phyloP scores from a whole-genome alignment of 140 eudicot species.

The Ambrosia hybrid region DNA sequence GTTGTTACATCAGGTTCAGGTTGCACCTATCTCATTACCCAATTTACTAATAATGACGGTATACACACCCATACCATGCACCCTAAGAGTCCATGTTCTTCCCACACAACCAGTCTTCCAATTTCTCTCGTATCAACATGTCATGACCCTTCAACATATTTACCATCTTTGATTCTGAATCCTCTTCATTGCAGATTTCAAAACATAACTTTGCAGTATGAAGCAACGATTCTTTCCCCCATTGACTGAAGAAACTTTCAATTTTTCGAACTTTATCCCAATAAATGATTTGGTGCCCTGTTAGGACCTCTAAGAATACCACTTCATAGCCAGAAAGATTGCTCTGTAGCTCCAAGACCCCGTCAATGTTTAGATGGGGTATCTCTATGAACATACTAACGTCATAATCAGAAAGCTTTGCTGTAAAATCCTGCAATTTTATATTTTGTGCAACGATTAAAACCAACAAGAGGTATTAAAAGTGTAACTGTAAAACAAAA shows the following conservation, averaged over 20 bases:
- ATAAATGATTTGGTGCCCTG: background rate
- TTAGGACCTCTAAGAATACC: slow-evolving; percentile 21
- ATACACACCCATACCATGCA: too few relatives aligned
- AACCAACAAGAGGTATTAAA: background rate
- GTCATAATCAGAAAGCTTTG: slow-evolving; percentile 15
- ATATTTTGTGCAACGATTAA: background rate
- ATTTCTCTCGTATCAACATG: background rate
- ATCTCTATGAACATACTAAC: too few relatives aligned
- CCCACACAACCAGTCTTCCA: background rate
- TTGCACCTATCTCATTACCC: too few relatives aligned
- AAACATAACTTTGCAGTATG: background rate
- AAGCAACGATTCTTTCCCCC: background rate
- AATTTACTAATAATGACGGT: too few relatives aligned
- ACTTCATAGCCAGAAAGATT: background rate
- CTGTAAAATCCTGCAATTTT: slow-evolving; percentile 27
- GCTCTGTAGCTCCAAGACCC: background rate
- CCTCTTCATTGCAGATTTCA: slow-evolving; percentile 11
- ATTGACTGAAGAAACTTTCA: background rate
- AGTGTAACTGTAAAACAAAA: too few relatives aligned
- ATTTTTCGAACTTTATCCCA: background rate
- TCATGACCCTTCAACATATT: background rate
- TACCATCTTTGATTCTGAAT: slow-evolving; percentile 12
- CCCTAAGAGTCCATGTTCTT: too few relatives aligned
- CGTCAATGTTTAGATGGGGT: too few relatives aligned
- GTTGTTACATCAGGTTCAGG: too few relatives aligned